phyloP scores from a whole-genome alignment of 805 yeast genomes.

The Komagataella kurtzmanii region DNA sequence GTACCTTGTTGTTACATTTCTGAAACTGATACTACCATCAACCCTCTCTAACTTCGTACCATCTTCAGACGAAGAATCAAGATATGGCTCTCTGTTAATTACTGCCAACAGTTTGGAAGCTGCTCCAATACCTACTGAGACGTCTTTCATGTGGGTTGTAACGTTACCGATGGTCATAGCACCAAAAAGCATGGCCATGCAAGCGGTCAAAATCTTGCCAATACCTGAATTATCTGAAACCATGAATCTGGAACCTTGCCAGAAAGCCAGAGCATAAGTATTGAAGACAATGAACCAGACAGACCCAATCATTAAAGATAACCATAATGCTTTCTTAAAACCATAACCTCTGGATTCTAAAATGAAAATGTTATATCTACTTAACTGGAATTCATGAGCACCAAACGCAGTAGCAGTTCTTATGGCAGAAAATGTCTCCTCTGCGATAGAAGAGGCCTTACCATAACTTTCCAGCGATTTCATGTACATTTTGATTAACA shows the following conservation, averaged over 20 bases:
- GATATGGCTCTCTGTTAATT: conserved; percentile 18
- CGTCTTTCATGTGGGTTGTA: conserved; percentile 62
- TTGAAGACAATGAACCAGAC: conserved; percentile 37
- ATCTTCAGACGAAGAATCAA: conserved; percentile 16
- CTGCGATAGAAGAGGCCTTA: conserved; percentile 39
- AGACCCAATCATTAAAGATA: conserved; percentile 58
- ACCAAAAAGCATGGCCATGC: conserved; percentile 63
- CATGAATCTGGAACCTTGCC: conserved; percentile 68
- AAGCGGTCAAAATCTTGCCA: conserved; percentile 50
- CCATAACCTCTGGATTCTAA: conserved; percentile 18
- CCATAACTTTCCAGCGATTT: conserved; percentile 39
- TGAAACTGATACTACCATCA: conserved; percentile 20
- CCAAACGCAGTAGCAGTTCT: conserved; percentile 46
- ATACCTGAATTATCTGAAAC: conserved; percentile 40
- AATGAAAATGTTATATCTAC: conserved; percentile 20
- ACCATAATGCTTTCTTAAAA: conserved; percentile 33
- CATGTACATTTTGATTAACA: conserved; percentile 40
- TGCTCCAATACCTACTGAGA: conserved; percentile 68
- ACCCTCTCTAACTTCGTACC: conserved; percentile 20
- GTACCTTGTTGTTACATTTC: conserved; percentile 36
- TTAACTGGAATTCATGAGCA: conserved; percentile 20
- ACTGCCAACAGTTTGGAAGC: conserved; percentile 38
- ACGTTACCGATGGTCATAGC: conserved; percentile 47
- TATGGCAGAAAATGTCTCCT: conserved; percentile 42
- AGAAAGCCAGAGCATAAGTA: conserved; percentile 63